Conservation (phyloP, 139 green algal genomes). For the Penium margaritaceum region DNA sequence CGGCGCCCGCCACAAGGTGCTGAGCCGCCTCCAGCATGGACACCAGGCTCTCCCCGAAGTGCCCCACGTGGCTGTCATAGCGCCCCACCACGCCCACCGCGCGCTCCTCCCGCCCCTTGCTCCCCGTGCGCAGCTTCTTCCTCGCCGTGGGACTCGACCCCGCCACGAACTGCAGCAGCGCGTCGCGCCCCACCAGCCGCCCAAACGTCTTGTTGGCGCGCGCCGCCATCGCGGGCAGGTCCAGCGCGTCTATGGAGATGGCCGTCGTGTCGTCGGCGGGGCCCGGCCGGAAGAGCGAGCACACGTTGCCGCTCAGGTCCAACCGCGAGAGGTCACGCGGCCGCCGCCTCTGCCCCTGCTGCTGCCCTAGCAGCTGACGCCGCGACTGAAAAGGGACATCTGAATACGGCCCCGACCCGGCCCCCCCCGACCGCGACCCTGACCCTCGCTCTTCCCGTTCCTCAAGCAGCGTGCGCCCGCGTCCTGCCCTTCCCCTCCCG, state of each 20-base stretch:
- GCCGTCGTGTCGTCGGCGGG: not conserved
- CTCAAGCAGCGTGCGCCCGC: no score
- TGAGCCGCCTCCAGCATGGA: not conserved
- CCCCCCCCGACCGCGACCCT: no score
- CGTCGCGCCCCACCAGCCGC: not conserved
- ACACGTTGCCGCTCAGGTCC: conserved; percentile 19
- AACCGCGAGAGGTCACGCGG: conserved; percentile 21
- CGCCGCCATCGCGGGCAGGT: not conserved
- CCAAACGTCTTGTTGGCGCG: not conserved
- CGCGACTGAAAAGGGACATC: no score
- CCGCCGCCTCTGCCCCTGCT: no score
- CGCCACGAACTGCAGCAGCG: no score
- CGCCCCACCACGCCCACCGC: conserved; percentile 3
- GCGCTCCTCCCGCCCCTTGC: no score
- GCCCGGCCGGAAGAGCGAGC: not conserved
- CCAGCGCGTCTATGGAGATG: not conserved
- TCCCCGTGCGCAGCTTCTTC: no score
- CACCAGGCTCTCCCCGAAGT: conserved; percentile 10
- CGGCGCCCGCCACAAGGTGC: not conserved
- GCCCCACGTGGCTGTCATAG: conserved; percentile 11
- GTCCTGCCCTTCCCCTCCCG: no score
- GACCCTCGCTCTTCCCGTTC: no score
- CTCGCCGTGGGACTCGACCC: no score
- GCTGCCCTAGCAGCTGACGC: no score
- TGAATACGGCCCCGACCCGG: no score